phyloP scores from a whole-genome alignment of 1,284 basidiomycete genomes.

The Marasmius fiardii region DNA sequence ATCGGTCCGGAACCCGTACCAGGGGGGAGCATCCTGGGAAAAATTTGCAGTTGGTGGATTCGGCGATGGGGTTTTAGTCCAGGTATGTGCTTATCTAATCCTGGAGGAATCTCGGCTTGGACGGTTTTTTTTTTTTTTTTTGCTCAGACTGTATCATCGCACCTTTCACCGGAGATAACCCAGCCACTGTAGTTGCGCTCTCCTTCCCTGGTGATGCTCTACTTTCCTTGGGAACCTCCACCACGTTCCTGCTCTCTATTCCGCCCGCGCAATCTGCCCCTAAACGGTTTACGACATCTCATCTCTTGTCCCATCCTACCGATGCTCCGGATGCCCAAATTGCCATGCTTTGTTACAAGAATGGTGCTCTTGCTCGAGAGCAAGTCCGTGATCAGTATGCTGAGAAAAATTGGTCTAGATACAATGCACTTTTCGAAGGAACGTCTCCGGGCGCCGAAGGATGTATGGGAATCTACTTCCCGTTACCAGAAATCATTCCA shows the following conservation, averaged over 20 bases:
- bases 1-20: slow-evolving; percentile 79
- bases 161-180: slow-evolving; percentile 91
- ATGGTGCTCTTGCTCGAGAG: slow-evolving; percentile 81
- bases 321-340: slow-evolving; percentile 52
- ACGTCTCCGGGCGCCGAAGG: slow-evolving; percentile 61
- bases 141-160: slow-evolving; percentile 73
- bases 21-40: slow-evolving; percentile 66
- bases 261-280: slow-evolving; percentile 58
- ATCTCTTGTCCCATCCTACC: slow-evolving; percentile 71
- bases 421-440: slow-evolving; percentile 65
- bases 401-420: slow-evolving; percentile 62
- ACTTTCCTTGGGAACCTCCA: slow-evolving; percentile 89
- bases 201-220: slow-evolving; percentile 83
- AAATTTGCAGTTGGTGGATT: slow-evolving; percentile 70
- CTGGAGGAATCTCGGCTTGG: slow-evolving; percentile 2
- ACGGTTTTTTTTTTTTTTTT: not conserved
- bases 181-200: slow-evolving; percentile 81
- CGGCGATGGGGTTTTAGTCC: slow-evolving; percentile 73
- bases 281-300: slow-evolving; percentile 69
- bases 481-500: slow-evolving; percentile 83
- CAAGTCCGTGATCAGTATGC: slow-evolving; percentile 73
- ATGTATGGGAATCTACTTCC: slow-evolving; percentile 68
- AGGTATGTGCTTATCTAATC: slow-evolving; percentile 34
- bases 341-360: slow-evolving; percentile 84
- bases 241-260: slow-evolving; percentile 81